Base-by-base conservation (phyloP, 1,139 yeast species). In the Scheffersomyces stambukii region DNA sequence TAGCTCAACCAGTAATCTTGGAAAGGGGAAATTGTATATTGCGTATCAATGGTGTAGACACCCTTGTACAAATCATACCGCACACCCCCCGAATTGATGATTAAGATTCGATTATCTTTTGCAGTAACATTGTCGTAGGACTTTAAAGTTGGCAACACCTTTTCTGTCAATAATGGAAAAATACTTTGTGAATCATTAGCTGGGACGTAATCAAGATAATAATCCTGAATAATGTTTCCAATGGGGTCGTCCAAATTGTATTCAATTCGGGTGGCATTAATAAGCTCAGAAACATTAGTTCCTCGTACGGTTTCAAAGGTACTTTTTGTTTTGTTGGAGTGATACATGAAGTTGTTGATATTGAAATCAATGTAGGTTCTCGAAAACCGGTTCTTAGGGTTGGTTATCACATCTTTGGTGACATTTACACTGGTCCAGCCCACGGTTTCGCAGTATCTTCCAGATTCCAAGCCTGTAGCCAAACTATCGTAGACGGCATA, bases 31-130 rank as follows among this genome's bases (percentile, higher is more conserved):
- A 91, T 83, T 27, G 83, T 85, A 48, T 67, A 91, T 37, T 83
- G 82, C 1, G 93, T 70, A 53, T 89, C 95, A 24, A 64, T 58
- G 0, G 95, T 88, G 50, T 81, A 91, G 1, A 81, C 77, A 0
- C 97, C 98, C 51, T 81, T 76, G 59, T 82, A 83, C 32, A 91
- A 57, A 50, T 91, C 97, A 50, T 85, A 91, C 29, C 98, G 71
- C 4, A 91, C 70, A 0, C 95, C 82, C 1, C 97, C 97, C 0
- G 96, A 82, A 48, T 91, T 91, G 35, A 86, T 75, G 26, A 84
- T 58, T 18, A 86, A 70, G 15, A 78, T 60, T 35, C 95, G 64
- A 16, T 83, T 73, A 2, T 41, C 40, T 10, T 35, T 32, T 7
- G 35, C 22, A n/a, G n/a, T n/a, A n/a, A n/a, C n/a, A n/a, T n/a